phyloP scores from a whole-genome alignment of 2,329 filamentous ascomycete genomes.

The Thelonectria discophora region DNA sequence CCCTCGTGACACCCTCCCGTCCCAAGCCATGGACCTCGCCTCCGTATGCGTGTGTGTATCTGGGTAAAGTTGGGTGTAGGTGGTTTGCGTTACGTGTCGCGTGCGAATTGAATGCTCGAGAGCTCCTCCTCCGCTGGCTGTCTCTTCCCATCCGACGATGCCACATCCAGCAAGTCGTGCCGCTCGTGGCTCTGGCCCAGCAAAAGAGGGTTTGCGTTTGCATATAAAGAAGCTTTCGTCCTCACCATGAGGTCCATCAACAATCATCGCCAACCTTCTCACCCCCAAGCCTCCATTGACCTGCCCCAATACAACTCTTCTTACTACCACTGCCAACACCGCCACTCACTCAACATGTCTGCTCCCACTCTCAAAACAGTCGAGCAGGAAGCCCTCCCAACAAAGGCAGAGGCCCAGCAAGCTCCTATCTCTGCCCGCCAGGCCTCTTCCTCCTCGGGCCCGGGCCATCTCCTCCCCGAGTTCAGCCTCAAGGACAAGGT shows the following conservation, averaged over 20 bases:
- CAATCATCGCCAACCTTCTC: not conserved
- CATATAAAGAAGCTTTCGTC: constrained; percentile 23
- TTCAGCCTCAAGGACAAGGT: constrained; percentile 80
- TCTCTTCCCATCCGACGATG: not conserved
- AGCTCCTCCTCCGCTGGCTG: not conserved
- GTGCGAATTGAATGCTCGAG: not conserved
- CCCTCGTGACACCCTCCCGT: constrained; percentile 5
- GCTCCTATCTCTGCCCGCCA: constrained; percentile 27
- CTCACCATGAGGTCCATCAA: not conserved
- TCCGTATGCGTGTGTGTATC: not conserved
- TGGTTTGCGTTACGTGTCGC: not conserved
- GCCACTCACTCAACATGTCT: constrained; percentile 8
- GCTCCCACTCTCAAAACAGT: constrained; percentile 19
- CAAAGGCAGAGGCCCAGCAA: constrained; percentile 20
- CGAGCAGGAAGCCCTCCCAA: constrained; percentile 23
- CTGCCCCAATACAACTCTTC: not conserved
- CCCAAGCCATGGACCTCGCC: constrained; percentile 5
- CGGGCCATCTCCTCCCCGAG: constrained; percentile 65
- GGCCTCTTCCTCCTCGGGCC: constrained; percentile 27
- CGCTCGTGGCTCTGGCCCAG: constrained; percentile 7
- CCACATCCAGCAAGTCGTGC: not conserved
- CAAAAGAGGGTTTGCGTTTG: constrained; percentile 1
- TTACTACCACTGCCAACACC: too few relatives aligned
- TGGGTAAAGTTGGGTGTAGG: too few relatives aligned
- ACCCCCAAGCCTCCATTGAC: not conserved